Conservation (phyloP, 2,329 filamentous ascomycete species). For the Pyrenophora seminiperda region DNA sequence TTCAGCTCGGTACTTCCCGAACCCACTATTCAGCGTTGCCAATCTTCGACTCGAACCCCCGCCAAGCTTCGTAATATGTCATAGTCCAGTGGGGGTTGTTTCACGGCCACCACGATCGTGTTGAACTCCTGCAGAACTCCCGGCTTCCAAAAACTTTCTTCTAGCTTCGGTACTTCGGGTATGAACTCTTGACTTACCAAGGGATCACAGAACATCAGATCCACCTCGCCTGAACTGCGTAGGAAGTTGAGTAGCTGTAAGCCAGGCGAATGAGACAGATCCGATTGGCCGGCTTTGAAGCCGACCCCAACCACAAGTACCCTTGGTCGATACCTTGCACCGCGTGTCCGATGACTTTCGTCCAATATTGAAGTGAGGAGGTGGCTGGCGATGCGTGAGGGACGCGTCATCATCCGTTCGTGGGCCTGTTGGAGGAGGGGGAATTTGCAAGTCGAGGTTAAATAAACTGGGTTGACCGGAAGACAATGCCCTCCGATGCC, state of each 20-base stretch:
- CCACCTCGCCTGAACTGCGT: slow-evolving; percentile 43
- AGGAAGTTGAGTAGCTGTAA: slow-evolving; percentile 46
- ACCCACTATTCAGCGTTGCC: slow-evolving; percentile 1
- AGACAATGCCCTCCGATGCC: slow-evolving; percentile 64
- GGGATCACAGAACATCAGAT: slow-evolving; percentile 55
- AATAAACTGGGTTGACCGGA: slow-evolving; percentile 61
- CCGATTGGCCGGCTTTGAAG: slow-evolving; percentile 58
- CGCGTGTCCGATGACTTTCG: not conserved
- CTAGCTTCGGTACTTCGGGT: slow-evolving; percentile 38
- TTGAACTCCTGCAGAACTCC: slow-evolving; percentile 50
- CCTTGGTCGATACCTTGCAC: slow-evolving; percentile 1
- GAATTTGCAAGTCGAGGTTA: slow-evolving; percentile 56
- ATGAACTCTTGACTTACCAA: slow-evolving; percentile 52
- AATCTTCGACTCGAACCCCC: slow-evolving; percentile 23
- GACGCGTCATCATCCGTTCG: slow-evolving; percentile 54
- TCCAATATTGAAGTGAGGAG: slow-evolving; percentile 4
- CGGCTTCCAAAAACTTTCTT: slow-evolving; percentile 48
- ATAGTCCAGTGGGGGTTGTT: slow-evolving; percentile 53
- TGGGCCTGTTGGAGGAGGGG: slow-evolving; percentile 53
- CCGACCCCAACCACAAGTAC: slow-evolving; percentile 56
- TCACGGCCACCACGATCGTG: slow-evolving; percentile 53
- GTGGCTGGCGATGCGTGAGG: slow-evolving; percentile 38
- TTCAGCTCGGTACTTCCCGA: slow-evolving; percentile 11
- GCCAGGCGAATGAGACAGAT: slow-evolving; percentile 56
- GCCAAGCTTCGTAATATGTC: slow-evolving; percentile 44